Evolutionary conservation across 108 stramenopile genomes (phyloP), one percentile per base, ranked within the genome.

Genomic region (Craspedostauros australis): DNA sequence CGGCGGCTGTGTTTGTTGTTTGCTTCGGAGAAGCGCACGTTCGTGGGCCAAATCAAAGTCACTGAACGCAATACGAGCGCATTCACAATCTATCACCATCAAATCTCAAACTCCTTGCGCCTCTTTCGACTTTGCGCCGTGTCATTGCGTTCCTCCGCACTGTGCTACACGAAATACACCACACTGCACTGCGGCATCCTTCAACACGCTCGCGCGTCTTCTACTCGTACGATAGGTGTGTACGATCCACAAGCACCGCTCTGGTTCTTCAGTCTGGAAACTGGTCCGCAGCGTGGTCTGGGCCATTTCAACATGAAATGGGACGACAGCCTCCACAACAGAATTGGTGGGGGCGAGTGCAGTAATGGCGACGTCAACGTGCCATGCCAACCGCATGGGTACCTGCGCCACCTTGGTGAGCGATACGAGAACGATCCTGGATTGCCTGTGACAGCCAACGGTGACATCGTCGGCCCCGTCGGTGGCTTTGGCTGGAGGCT

Each of bases 401-500:
- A 50, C 19, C 44, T 66, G 23, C 33, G 56, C 11, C 70, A 71
- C 44, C 24, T 66, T 5, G 70, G 70, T 25, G 15, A 34, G n/a
- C 50, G 25, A 50, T 70, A 40, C 58, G 21, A 55, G 25, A 18
- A 19, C 7, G 33, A 54, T 32, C 26, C 51, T 5, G 53, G 15
- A 1, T 29, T 71, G 16, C 64, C 64, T 2, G 50, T 71, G 4
- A 71, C 70, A 29, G 70, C 70, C 5, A 57, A 65, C 15, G 28
- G 64, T 0, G 70, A 71, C 23, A 39, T 66, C 7, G 58, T 47
- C 16, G 64, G 70, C 5, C 42, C 45, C 14, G 36, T 42, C 1
- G 70, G 70, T 50, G 70, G 70, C 0, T 71, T 60, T 48, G 70
- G 57, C 0, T 71, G 70, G 70, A 33, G 60, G 4, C 27, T 71